Base-by-base conservation (phyloP, 257 asterid species). In the Misopates orontium region DNA sequence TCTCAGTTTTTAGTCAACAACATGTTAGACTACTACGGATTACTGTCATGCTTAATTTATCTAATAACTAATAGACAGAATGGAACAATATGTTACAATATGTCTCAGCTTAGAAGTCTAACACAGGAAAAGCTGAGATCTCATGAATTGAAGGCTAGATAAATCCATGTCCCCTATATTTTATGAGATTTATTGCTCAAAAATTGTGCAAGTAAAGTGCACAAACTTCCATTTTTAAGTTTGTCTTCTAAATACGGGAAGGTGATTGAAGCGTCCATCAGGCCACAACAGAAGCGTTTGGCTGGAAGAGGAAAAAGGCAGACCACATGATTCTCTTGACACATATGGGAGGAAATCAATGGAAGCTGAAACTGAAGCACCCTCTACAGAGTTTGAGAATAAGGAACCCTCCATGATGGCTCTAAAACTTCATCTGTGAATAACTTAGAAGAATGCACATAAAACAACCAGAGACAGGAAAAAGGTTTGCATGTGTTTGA, bases 341-440 rank as follows among this genome's bases (percentile, higher is more conserved):
- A 58, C 79, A 56, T 52, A 75, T 56, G 66, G 56, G 21, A 74
- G 64, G 32, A 66, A 73, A 70, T 21, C 13, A 66, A 55, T 40
- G 6, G 75, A 67, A 49, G 40, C 68, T n/a, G n/a, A 51, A 67
- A 69, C 73, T 22, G 75, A 78, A 71, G 66, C 83, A 82, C 31
- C 13, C 81, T 64, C 74, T 85, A 58, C 18, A 16, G 58, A 67
- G 60, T 36, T 86, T 32, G 83, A 64, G n/a, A 64, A 87, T 67
- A 74, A 78, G 71, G 66, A 81, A 82, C 31, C 13, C 81, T 64
- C 74, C 85, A 58, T 62, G 82, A 78, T 72, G 67, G 74, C 64
- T 82, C 81, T 42, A 75, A 72, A 79, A 53, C 50, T 32, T 60
- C 75, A n/a, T 60, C 79, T 28, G 72, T 59, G 45, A 73, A 56